Conservation (phyloP, 108 stramenopile species). For the Tribonema minus region DNA sequence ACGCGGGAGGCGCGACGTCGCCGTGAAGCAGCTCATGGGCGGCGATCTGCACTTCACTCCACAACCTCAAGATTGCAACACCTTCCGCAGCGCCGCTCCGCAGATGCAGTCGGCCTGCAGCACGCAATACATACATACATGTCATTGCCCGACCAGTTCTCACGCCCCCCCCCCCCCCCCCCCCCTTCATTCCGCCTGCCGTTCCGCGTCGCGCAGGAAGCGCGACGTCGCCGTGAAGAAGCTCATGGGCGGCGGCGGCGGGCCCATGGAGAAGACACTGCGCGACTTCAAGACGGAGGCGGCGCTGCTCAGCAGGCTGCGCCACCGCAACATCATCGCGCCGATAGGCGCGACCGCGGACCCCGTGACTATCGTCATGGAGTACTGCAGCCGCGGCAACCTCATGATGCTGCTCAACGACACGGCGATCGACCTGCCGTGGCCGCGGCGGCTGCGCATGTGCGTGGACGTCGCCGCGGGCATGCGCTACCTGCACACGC, state of each 20-base stretch:
- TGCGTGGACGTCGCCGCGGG: constrained; percentile 38
- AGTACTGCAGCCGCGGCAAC: constrained; percentile 39
- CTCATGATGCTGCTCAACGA: constrained; percentile 40
- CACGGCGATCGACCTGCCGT: constrained; percentile 19
- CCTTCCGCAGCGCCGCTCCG: too few relatives aligned
- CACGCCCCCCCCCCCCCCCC: too few relatives aligned
- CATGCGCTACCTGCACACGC: constrained; percentile 54
- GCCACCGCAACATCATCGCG: constrained; percentile 38
- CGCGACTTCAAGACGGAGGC: constrained; percentile 43
- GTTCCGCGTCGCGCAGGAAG: too few relatives aligned
- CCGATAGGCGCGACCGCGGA: constrained; percentile 16
- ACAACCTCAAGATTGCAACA: too few relatives aligned
- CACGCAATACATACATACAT: too few relatives aligned
- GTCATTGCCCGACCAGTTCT: too few relatives aligned
- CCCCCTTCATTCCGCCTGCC: too few relatives aligned
- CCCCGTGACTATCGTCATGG: constrained; percentile 32
- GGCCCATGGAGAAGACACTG: constrained; percentile 41
- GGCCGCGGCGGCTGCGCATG: constrained; percentile 11
- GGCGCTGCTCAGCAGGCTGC: constrained; percentile 15
- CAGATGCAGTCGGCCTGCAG: too few relatives aligned
- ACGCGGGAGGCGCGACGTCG: constrained; percentile 9
- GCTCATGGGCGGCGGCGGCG: constrained; percentile 30
- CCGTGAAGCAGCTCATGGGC: constrained; percentile 35
- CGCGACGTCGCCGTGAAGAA: constrained; percentile 41
- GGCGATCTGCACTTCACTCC: too few relatives aligned